Conservation (phyloP, 1,284 basidiomycete species). For the Xerocomus nothofagi region DNA sequence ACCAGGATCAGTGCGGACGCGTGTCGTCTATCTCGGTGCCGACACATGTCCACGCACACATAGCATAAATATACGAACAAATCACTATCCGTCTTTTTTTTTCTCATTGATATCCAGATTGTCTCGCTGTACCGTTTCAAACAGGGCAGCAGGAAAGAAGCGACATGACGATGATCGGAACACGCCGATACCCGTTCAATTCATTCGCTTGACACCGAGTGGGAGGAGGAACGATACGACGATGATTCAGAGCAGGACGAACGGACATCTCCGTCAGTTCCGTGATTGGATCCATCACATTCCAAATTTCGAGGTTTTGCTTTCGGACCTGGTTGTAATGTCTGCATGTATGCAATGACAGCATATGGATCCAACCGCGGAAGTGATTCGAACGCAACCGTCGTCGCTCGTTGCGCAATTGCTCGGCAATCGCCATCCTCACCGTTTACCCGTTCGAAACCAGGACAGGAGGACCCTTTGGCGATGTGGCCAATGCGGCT, state of each 20-base stretch:
- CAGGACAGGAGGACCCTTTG: too few relatives aligned
- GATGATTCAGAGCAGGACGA: neutral
- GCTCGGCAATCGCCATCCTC: too few relatives aligned
- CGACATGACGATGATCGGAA: constrained; percentile 6
- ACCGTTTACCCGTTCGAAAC: too few relatives aligned
- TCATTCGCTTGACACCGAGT: neutral
- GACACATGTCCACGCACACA: constrained; percentile 15
- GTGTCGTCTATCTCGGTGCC: constrained; percentile 6
- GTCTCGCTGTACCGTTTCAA: constrained; percentile 6
- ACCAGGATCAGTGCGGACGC: constrained; percentile 13
- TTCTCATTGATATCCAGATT: constrained; percentile 8
- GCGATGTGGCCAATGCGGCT: too few relatives aligned
- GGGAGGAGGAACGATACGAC: too few relatives aligned
- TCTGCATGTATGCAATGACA: neutral
- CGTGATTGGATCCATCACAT: neutral
- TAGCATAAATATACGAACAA: constrained; percentile 1
- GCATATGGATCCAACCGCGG: too few relatives aligned
- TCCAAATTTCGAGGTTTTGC: neutral
- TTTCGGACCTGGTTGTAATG: too few relatives aligned
- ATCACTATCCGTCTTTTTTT: neutral
- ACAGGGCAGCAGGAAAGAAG: neutral
- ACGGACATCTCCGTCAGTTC: constrained; percentile 19
- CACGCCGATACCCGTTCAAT: neutral
- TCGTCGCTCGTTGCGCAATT: too few relatives aligned
- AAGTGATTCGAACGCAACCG: too few relatives aligned